These are phyloP conservation scores for Abortiporus biennis DNA, from an alignment of 1,284 basidiomycete genomes.

Conservation along the genomic window DNA sequence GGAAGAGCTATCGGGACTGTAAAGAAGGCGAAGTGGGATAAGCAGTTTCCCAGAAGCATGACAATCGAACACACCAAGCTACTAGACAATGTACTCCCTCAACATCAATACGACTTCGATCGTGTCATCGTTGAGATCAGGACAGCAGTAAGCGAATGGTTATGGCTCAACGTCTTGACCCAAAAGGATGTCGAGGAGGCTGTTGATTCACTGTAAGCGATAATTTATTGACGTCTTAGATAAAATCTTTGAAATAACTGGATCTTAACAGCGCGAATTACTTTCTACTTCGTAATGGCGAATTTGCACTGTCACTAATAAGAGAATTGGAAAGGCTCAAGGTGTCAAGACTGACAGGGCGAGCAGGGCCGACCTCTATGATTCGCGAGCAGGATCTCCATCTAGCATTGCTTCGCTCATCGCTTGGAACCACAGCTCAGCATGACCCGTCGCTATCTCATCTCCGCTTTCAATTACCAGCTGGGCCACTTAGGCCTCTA, in stretches of 20 bases:
- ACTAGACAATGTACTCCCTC: constrained; percentile 61
- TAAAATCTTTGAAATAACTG: constrained; percentile 12
- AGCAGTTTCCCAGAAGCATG: constrained; percentile 63
- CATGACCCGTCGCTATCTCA: constrained; percentile 67
- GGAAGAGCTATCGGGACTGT: constrained; percentile 85
- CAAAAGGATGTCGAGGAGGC: constrained; percentile 75
- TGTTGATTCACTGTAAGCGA: constrained; percentile 63
- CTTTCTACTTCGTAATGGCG: constrained; percentile 84
- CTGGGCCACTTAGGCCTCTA: constrained; percentile 73
- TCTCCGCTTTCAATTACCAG: constrained; percentile 69
- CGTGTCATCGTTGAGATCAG: constrained; percentile 64
- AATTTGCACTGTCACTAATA: constrained; percentile 77
- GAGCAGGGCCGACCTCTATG: constrained; percentile 59
- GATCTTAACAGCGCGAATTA: constrained; percentile 57
- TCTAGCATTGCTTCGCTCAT: constrained; percentile 74
- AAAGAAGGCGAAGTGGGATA: constrained; percentile 72
- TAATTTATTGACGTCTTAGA: constrained; percentile 1
- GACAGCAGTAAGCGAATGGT: constrained; percentile 79
- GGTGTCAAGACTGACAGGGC: constrained; percentile 63
- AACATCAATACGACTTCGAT: constrained; percentile 75
- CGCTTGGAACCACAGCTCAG: constrained; percentile 80
- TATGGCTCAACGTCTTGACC: constrained; percentile 87
- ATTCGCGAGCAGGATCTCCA: constrained; percentile 86
- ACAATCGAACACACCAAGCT: constrained; percentile 58
- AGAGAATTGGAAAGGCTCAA: constrained; percentile 79